Conservation (phyloP, 2,329 filamentous ascomycete genomes). For the Colletotrichum tofieldiae region DNA sequence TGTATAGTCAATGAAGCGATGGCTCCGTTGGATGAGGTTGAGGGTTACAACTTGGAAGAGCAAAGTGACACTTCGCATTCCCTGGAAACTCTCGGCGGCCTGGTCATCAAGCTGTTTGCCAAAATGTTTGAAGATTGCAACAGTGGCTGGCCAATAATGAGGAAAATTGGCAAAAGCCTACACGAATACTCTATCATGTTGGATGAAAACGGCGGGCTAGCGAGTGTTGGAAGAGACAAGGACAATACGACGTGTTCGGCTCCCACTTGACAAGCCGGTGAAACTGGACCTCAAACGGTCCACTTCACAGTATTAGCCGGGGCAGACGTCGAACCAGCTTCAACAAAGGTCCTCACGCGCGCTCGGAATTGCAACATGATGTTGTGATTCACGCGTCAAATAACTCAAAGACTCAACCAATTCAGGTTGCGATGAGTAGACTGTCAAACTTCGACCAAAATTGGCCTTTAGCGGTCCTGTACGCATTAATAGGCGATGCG, state of each 20-base stretch:
- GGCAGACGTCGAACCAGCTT: background rate
- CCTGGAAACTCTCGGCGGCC: background rate
- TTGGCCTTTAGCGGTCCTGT: background rate
- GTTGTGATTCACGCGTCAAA: background rate
- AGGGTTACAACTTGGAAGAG: background rate
- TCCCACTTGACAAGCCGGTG: background rate
- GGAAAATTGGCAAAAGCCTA: constrained; percentile 6
- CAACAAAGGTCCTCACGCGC: no score
- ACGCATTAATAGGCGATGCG: constrained; percentile 19
- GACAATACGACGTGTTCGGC: background rate
- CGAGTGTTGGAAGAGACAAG: background rate
- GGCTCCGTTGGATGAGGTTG: background rate
- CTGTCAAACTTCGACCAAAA: no score
- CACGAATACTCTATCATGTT: constrained; percentile 9
- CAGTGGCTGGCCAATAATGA: constrained; percentile 20
- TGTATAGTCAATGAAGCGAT: constrained; percentile 17
- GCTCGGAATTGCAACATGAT: background rate
- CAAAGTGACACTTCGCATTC: background rate
- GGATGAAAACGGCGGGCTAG: constrained; percentile 37
- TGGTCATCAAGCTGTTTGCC: constrained; percentile 9
- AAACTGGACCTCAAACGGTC: background rate
- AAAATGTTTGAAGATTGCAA: constrained; percentile 19
- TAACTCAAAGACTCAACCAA: no score
- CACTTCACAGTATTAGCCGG: background rate
- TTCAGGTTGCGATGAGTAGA: background rate